Evolutionary conservation across 225 moss, liverwort and hornwort genomes (phyloP).

Genomic region (Ulota crispa): DNA sequence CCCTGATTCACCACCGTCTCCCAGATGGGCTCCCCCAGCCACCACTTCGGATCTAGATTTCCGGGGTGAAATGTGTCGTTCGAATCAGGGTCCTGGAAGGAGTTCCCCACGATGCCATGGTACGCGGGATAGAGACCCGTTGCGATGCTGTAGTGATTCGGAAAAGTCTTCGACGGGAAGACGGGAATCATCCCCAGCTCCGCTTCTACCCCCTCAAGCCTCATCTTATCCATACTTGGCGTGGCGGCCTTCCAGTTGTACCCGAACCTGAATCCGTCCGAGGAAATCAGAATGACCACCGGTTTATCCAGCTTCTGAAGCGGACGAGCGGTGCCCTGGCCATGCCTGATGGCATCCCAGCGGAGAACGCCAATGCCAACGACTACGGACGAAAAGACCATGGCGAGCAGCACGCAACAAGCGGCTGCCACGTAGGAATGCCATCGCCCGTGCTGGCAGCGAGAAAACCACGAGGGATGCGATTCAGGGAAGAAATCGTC

Average conservation of each 20-base stretch:
- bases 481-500: not conserved
- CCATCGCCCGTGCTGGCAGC: slow-evolving; percentile 54
- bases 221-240: slow-evolving; percentile 72
- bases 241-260: slow-evolving; percentile 82
- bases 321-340: slow-evolving; percentile 48
- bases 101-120: slow-evolving; percentile 86
- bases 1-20: slow-evolving; percentile 86
- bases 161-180: slow-evolving; percentile 88
- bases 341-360: not conserved
- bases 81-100: slow-evolving; percentile 63
- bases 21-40: slow-evolving; percentile 96
- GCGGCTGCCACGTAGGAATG: slow-evolving; percentile 32
- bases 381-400: slow-evolving; percentile 18
- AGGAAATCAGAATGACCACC: slow-evolving; percentile 73
- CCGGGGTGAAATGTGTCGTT: slow-evolving; percentile 52
- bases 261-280: slow-evolving; percentile 88
- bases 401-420: slow-evolving; percentile 34
- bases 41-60: slow-evolving; percentile 89
- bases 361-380: slow-evolving; percentile 22
- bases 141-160: slow-evolving; percentile 92
- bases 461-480: slow-evolving; percentile 25
- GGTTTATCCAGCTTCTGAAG: slow-evolving; percentile 59
- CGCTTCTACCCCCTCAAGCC: slow-evolving; percentile 79
- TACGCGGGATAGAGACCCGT: slow-evolving; percentile 95
- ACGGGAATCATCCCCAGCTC: slow-evolving; percentile 86